Evolutionary conservation across 1,139 yeast species (phyloP), one percentile per base, ranked within the genome.

Genomic region (Tardiomyces blankii): DNA sequence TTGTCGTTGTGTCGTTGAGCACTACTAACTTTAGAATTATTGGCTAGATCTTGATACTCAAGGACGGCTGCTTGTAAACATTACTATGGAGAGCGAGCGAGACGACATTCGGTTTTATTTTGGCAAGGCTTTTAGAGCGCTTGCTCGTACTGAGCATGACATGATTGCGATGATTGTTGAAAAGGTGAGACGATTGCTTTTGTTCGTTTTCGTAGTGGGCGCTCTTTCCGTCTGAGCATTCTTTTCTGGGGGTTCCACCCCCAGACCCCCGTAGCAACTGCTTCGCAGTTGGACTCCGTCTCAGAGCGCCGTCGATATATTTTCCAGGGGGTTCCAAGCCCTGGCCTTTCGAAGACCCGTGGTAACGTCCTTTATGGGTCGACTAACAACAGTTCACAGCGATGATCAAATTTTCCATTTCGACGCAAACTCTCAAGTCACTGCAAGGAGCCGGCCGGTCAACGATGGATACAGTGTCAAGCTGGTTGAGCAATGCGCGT

Each of bases 21-120:
- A 21, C 25, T 21, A 21, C 25, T 21, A 21, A 21, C 25, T 21
- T 4, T 7, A 21, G 57, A 86, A 81, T 44, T 64, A 77, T 2
- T 70, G 70, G 56, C 66, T 81, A 13, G 82, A 81, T 51, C 67
- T 85, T 43, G 87, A 80, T 54, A 69, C 83, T 1, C 86, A 80
- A 56, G 93, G 95, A 0, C 67, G 77, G 46, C 58, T 86, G 1
- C 59, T 74, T 42, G 66, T 85, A 8, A 81, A 80, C 55, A 71
- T 87, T 2, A 79, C 88, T 0, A 77, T 85, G 56, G 96, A 87
- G 60, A 78, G 80, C 52, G 95, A 87, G 56, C 72, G 82, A 39
- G 76, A 75, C 38, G 94, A 86, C 63, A 84, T 91, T 1, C 69
- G 83, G 18, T 87, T 84, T 59, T 82, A 80, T 40, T 74, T 86